These are phyloP conservation scores for Malania oleifera DNA, from an alignment of 164 flowering plant genomes.

Conservation along the genomic window DNA sequence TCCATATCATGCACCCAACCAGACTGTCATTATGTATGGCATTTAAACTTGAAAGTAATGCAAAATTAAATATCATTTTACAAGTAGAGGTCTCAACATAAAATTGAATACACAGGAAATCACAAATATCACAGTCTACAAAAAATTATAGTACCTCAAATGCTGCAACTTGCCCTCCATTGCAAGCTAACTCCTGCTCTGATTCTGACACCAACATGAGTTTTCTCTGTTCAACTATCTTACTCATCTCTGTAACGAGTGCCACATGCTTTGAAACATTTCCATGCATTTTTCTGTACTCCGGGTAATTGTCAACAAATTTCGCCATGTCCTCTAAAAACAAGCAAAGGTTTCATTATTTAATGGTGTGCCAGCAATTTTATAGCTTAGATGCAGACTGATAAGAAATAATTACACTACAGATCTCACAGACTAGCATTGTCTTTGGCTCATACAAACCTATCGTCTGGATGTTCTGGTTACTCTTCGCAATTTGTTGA, in stretches of 20 bases:
- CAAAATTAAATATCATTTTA: too few species aligned
- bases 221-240: slow-evolving; percentile 85
- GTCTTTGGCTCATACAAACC: slow-evolving; percentile 37
- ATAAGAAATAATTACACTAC: neutral
- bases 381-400: neutral
- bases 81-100: too few species aligned
- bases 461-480: slow-evolving; percentile 92
- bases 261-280: slow-evolving; percentile 98
- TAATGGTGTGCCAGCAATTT: neutral
- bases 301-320: slow-evolving; percentile 96
- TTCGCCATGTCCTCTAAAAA: slow-evolving; percentile 95
- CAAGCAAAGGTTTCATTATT: slow-evolving; percentile 13
- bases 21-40: too few species aligned
- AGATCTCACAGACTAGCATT: neutral
- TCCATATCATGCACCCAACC: neutral
- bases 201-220: slow-evolving; percentile 93
- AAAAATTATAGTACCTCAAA: slow-evolving; percentile 57
- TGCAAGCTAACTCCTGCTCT: slow-evolving; percentile 98
- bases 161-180: slow-evolving; percentile 91
- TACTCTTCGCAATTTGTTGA: slow-evolving; percentile 86
- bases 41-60: too few species aligned
- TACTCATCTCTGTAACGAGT: slow-evolving; percentile 95
- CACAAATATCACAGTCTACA: neutral
- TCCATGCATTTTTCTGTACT: slow-evolving; percentile 94
- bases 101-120: neutral